Evolutionary conservation across 1,284 basidiomycete genomes (phyloP).

Genomic region (Cryptococcus depauperatus): DNA sequence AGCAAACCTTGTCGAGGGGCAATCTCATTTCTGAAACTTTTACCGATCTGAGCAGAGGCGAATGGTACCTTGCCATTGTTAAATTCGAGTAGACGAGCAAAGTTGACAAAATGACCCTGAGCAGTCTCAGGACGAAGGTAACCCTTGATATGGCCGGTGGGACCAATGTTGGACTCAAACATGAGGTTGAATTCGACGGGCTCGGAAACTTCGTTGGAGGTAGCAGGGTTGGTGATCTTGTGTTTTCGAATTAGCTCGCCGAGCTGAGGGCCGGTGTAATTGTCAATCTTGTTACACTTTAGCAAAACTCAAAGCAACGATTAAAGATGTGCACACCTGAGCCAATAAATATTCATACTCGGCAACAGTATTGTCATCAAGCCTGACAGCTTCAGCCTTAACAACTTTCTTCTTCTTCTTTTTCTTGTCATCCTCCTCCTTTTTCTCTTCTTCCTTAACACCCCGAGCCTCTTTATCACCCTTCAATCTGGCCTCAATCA

Average conservation of each 20-base stretch:
- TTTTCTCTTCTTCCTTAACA: constrained; percentile 49
- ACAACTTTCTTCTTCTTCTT: constrained; percentile 77
- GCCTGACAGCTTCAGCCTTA: constrained; percentile 66
- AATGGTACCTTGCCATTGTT: constrained; percentile 96
- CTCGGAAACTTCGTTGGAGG: constrained; percentile 82
- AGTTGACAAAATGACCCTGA: constrained; percentile 99
- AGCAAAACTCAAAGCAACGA: constrained; percentile 2
- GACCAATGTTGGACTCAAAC: constrained; percentile 96
- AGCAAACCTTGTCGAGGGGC: constrained; percentile 91
- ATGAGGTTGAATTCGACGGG: constrained; percentile 98
- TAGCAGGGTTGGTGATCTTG: constrained; percentile 82
- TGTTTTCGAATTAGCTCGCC: constrained; percentile 78
- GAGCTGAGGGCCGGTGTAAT: constrained; percentile 82
- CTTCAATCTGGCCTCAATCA: constrained; percentile 80
- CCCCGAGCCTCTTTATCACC: constrained; percentile 92
- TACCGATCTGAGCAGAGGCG: constrained; percentile 93
- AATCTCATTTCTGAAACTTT: constrained; percentile 97
- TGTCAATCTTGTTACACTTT: constrained; percentile 67
- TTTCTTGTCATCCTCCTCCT: constrained; percentile 58
- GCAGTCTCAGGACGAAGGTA: constrained; percentile 97
- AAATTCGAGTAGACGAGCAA: constrained; percentile 91
- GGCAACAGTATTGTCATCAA: constrained; percentile 65
- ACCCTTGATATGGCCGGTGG: constrained; percentile 93
- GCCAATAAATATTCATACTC: constrained; percentile 80
- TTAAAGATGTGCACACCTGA: constrained; percentile 53